These are phyloP conservation scores for Trametes elegans DNA, from an alignment of 768 basidiomycete species.

Conservation along the genomic window DNA sequence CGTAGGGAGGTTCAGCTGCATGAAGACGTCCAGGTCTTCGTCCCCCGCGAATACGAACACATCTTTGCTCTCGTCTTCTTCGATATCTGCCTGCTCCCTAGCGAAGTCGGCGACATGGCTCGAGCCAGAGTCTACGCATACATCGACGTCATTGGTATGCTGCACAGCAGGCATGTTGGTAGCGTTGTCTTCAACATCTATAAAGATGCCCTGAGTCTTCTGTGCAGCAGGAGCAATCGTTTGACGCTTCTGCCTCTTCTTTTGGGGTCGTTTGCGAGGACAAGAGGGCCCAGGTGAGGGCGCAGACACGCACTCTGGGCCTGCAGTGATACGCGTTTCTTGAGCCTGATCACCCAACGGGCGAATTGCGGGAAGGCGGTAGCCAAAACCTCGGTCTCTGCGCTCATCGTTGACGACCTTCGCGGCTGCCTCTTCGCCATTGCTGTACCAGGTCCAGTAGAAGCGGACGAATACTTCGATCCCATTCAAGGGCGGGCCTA, in stretches of 20 bases:
- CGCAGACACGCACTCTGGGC: too few relatives aligned
- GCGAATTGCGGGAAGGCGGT: background rate
- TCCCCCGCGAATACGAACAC: background rate
- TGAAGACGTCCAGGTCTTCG: background rate
- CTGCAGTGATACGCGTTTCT: too few relatives aligned
- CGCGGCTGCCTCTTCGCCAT: slow-evolving; percentile 1
- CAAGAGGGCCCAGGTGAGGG: too few relatives aligned
- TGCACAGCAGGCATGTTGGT: too few relatives aligned
- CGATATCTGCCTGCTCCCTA: too few relatives aligned
- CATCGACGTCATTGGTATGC: too few relatives aligned
- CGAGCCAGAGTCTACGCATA: too few relatives aligned
- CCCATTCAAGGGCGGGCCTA: background rate
- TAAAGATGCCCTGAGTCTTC: too few relatives aligned
- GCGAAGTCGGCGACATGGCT: background rate
- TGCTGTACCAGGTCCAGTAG: slow-evolving; percentile 24
- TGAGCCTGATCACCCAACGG: background rate
- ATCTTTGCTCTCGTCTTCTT: background rate
- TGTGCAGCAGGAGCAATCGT: too few relatives aligned
- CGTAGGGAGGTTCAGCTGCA: background rate
- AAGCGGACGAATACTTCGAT: slow-evolving; percentile 27
- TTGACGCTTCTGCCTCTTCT: too few relatives aligned
- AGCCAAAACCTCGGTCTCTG: slow-evolving; percentile 10
- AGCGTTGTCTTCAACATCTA: too few relatives aligned
- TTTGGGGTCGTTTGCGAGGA: too few relatives aligned
- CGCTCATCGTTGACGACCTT: slow-evolving; percentile 10